These are phyloP conservation scores for Yarrowia hollandica DNA, from an alignment of 805 yeast genomes.

Conservation along the genomic window DNA sequence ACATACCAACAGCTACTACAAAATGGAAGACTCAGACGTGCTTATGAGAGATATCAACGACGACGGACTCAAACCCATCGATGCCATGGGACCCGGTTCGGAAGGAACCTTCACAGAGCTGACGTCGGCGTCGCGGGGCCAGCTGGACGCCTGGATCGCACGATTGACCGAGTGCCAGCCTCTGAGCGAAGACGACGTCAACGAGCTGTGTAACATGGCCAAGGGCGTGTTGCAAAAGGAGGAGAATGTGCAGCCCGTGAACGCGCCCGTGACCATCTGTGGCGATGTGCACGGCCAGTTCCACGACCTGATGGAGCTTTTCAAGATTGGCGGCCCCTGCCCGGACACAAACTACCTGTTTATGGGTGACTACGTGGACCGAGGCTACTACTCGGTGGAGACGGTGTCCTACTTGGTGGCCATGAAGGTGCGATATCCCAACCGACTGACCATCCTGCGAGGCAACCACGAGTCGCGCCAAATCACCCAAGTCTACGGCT, in stretches of 20 bases:
- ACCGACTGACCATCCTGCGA: slow-evolving; percentile 86
- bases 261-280: slow-evolving; percentile 93
- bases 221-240: slow-evolving; percentile 87
- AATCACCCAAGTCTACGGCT: slow-evolving; percentile 95
- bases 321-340: slow-evolving; percentile 93
- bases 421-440: slow-evolving; percentile 92
- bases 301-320: slow-evolving; percentile 92
- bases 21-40: slow-evolving; percentile 45
- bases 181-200: slow-evolving; percentile 77
- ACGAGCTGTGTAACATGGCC: slow-evolving; percentile 82
- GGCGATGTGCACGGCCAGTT: slow-evolving; percentile 98
- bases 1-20: background rate
- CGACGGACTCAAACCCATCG: slow-evolving; percentile 47
- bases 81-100: slow-evolving; percentile 30
- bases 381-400: slow-evolving; percentile 87
- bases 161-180: slow-evolving; percentile 80
- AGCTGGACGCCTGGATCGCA: slow-evolving; percentile 88
- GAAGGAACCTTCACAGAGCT: slow-evolving; percentile 55
- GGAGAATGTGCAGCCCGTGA: slow-evolving; percentile 92
- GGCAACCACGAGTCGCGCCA: slow-evolving; percentile 97
- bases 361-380: slow-evolving; percentile 88
- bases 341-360: slow-evolving; percentile 90
- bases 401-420: slow-evolving; percentile 89
- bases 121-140: slow-evolving; percentile 53
- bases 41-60: slow-evolving; percentile 43